phyloP scores from a whole-genome alignment of 345 rosid species.

The Citrus australasica region DNA sequence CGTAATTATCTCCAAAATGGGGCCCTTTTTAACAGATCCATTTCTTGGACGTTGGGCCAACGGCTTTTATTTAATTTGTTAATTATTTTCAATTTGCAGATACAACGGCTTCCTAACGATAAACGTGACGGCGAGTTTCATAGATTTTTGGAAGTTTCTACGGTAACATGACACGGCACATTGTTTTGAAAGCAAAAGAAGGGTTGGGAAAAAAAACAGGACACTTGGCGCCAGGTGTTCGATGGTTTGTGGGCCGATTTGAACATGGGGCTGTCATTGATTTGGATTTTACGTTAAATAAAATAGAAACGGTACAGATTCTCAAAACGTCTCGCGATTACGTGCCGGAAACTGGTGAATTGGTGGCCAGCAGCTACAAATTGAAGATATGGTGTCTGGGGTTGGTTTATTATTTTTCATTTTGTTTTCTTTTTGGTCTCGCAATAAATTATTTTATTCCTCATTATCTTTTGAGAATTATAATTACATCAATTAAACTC shows the following conservation, averaged over 20 bases:
- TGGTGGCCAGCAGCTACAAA: neutral
- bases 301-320: too few relatives aligned
- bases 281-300: too few relatives aligned
- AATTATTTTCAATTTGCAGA: neutral
- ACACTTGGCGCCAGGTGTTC: neutral
- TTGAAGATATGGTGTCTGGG: too few relatives aligned
- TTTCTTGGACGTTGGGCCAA: slow-evolving; percentile 2
- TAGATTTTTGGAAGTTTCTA: neutral
- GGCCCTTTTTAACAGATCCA: neutral
- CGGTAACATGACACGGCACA: neutral
- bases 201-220: too few relatives aligned
- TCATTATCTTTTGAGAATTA: too few relatives aligned
- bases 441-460: too few relatives aligned
- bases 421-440: too few relatives aligned
- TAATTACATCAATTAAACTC: too few relatives aligned
- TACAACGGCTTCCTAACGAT: neutral
- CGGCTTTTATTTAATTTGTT: neutral
- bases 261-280: neutral
- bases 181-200: neutral
- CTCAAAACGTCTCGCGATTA: neutral
- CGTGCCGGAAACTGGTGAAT: neutral
- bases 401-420: too few relatives aligned
- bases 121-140: neutral
- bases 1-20: neutral
- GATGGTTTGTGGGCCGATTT: neutral